Base-by-base conservation (phyloP, 805 yeast genomes). In the Teunomyces pallodes region DNA sequence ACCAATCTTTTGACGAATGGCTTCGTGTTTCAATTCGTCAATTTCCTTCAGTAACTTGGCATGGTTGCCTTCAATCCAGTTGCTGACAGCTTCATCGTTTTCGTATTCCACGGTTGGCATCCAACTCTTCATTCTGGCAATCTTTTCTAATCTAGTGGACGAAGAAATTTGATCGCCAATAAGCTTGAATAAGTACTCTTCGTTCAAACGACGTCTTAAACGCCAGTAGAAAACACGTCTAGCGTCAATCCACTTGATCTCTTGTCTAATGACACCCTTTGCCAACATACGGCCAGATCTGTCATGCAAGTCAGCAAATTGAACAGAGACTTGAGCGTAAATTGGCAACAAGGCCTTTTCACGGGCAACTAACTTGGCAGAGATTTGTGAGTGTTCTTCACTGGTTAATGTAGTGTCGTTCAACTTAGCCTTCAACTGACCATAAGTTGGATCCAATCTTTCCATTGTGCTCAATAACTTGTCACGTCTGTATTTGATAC, bases 201-300 rank as follows among this genome's bases (percentile, higher is more conserved):
- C 99, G 65, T 87, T 85, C 69, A 94, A 76, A 69, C 97, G 89
- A 74, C 99, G 86, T 75, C 97, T 88, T 53, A 90, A 81, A 72
- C 99, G 85, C 99, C 99, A 94, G 94, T 89, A 94, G 84, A 94
- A 94, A 83, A 80, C 88, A 63, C 98, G 84, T 78, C 99, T 89
- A 28, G 97, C 81, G 44, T 90, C 79, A 41, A 70, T 68, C 97
- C 97, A 91, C 61, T 86, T 83, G 46, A 94, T 72, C 59, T 90
- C 94, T 65, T 87, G 86, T 58, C 86, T 80, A 60, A 94, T 90
- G 50, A 86, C 87, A 50, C 92, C 96, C 80, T 94, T 95, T 47
- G 96, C 95, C 72, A 87, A 70, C 98, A 94, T 94, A 73, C 99
- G 92, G 32, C 94, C 96, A 10, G 97, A 85, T 74, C 97, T 84